Conservation (phyloP, 495 filamentous ascomycete species). For the Podospora pseudoanserina region DNA sequence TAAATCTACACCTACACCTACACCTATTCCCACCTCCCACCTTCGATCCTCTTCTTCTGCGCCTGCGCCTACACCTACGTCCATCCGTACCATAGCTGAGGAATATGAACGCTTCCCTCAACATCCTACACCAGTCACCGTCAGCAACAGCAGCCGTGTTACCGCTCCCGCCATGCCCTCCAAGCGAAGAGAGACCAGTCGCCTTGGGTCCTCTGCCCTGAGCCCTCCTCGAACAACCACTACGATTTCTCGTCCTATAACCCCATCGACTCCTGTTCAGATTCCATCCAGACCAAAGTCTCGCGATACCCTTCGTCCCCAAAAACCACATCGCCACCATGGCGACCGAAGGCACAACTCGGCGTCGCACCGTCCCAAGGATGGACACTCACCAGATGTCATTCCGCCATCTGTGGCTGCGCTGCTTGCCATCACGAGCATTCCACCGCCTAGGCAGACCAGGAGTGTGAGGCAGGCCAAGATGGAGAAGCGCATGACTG, state of each 20-base stretch:
- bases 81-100: constrained; percentile 5
- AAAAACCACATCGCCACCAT: constrained; percentile 27
- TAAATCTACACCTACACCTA: constrained; percentile 5
- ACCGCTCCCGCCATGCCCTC: constrained; percentile 28
- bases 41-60: neutral
- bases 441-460: constrained; percentile 45
- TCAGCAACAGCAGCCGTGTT: constrained; percentile 16
- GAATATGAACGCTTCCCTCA: constrained; percentile 29
- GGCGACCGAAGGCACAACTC: constrained; percentile 18
- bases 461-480: constrained; percentile 26
- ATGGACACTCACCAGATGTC: constrained; percentile 46
- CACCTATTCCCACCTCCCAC: neutral
- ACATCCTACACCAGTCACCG: constrained; percentile 12
- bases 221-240: constrained; percentile 31
- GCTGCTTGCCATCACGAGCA: constrained; percentile 56
- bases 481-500: constrained; percentile 42
- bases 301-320: constrained; percentile 30
- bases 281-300: constrained; percentile 41
- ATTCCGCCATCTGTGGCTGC: constrained; percentile 58
- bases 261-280: constrained; percentile 44
- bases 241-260: constrained; percentile 35
- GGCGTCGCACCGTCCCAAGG: constrained; percentile 26
- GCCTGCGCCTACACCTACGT: neutral
- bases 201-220: constrained; percentile 24
- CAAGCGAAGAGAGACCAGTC: constrained; percentile 22